A percentile compares a stretch with the other conserved stretches of the same genome.
These are phyloP conservation scores for Musa itinerans DNA, from an alignment of 176 grass and related monocot genomes.

Conservation along the genomic window DNA sequence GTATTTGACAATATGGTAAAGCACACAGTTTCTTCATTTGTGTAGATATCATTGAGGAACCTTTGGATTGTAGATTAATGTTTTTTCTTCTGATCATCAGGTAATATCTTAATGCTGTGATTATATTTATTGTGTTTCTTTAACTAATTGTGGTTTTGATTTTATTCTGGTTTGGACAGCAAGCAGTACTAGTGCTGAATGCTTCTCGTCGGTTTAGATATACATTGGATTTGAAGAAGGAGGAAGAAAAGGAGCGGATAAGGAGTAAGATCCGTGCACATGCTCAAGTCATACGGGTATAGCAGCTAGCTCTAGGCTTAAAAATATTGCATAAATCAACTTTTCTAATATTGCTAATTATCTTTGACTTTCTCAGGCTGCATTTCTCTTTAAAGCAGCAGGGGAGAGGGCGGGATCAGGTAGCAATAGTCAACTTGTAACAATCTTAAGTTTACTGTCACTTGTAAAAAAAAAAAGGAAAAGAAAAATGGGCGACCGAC, in stretches of 20 bases:
- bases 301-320: not conserved
- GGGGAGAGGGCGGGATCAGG: conserved; percentile 29
- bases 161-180: conserved; percentile 33
- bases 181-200: conserved; percentile 81
- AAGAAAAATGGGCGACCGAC: too few species aligned
- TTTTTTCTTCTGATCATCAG: too few species aligned
- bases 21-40: too few species aligned
- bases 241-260: conserved; percentile 57
- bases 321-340: not conserved
- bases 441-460: not conserved
- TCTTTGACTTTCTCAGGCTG: conserved; percentile 50
- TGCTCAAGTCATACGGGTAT: conserved; percentile 82
- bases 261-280: conserved; percentile 84
- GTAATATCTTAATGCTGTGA: not conserved
- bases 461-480: too few species aligned
- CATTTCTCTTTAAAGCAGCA: conserved; percentile 73
- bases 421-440: not conserved
- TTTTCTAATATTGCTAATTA: conserved; percentile 9
- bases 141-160: not conserved
- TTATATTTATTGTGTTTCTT: not conserved
- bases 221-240: conserved; percentile 85
- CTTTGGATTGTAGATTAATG: too few species aligned
- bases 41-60: too few species aligned
- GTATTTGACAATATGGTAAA: too few species aligned
- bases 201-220: conserved; percentile 90